Evolutionary conservation across 495 filamentous ascomycete species (phyloP).

Genomic region (Polyplosphaeria fusca): DNA sequence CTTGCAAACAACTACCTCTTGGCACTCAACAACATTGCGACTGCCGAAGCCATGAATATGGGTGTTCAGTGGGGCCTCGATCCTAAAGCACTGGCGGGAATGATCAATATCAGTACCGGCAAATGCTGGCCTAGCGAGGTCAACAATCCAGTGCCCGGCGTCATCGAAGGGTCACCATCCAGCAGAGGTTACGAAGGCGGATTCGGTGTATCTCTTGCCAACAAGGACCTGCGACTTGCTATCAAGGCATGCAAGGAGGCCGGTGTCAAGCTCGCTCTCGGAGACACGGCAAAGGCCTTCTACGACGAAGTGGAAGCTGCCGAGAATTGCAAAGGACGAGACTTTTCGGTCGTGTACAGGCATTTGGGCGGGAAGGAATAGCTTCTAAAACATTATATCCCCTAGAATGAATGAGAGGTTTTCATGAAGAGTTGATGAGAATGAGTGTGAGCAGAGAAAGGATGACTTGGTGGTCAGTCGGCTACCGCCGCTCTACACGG

Average conservation of each 20-base stretch:
- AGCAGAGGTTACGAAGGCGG: slow-evolving; percentile 73
- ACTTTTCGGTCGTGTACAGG: slow-evolving; percentile 47
- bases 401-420: no score
- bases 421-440: no score
- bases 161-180: slow-evolving; percentile 68
- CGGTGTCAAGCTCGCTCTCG: slow-evolving; percentile 36
- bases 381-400: no score
- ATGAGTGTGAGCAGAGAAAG: no score
- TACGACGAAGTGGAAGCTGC: slow-evolving; percentile 38
- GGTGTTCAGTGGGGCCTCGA: slow-evolving; percentile 82
- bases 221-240: slow-evolving; percentile 55
- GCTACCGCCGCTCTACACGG: no score
- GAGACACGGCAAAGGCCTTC: slow-evolving; percentile 36
- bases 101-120: slow-evolving; percentile 84
- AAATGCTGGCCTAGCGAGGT: slow-evolving; percentile 88
- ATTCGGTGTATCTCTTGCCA: slow-evolving; percentile 79
- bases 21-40: slow-evolving; percentile 88
- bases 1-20: slow-evolving; percentile 92
- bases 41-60: slow-evolving; percentile 89
- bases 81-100: slow-evolving; percentile 67
- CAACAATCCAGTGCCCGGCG: slow-evolving; percentile 91
- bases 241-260: slow-evolving; percentile 37
- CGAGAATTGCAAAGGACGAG: slow-evolving; percentile 39
- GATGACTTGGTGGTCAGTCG: no score
- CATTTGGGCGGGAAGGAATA: slow-evolving; percentile 42